phyloP scores from a whole-genome alignment of 257 asterid species.

The Jacaranda mimosifolia region DNA sequence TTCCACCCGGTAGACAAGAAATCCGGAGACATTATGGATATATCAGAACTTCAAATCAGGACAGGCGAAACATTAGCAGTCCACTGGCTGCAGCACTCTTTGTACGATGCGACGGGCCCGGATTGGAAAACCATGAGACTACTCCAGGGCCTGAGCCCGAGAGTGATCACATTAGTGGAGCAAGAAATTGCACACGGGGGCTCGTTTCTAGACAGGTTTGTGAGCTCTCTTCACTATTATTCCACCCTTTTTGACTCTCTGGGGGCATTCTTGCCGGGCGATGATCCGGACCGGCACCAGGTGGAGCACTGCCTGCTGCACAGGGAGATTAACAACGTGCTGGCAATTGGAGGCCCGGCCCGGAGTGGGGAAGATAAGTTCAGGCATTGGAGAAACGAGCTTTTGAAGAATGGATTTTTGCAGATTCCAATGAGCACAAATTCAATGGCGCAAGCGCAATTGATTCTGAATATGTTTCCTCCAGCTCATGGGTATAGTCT shows the following conservation, averaged over 20 bases:
- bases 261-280: constrained; percentile 56
- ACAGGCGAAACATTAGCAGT: constrained; percentile 68
- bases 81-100: constrained; percentile 83
- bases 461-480: constrained; percentile 78
- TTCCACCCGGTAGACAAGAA: constrained; percentile 65
- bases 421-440: constrained; percentile 74
- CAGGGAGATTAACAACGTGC: constrained; percentile 73
- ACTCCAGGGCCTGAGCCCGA: constrained; percentile 61
- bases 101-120: constrained; percentile 81
- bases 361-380: constrained; percentile 84
- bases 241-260: constrained; percentile 79
- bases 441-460: constrained; percentile 83
- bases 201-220: constrained; percentile 81
- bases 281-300: constrained; percentile 54
- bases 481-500: constrained; percentile 66
- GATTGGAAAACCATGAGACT: constrained; percentile 74
- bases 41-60: constrained; percentile 47
- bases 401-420: constrained; percentile 57
- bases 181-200: constrained; percentile 74
- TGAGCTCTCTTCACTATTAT: constrained; percentile 78
- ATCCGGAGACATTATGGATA: constrained; percentile 56
- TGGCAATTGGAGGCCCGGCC: constrained; percentile 90
- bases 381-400: constrained; percentile 74
- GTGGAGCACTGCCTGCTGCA: constrained; percentile 68
- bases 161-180: constrained; percentile 73